Evolutionary conservation across 768 basidiomycete genomes (phyloP), one percentile per base, ranked within the genome.

Genomic region (Xerocomellus intermedius): DNA sequence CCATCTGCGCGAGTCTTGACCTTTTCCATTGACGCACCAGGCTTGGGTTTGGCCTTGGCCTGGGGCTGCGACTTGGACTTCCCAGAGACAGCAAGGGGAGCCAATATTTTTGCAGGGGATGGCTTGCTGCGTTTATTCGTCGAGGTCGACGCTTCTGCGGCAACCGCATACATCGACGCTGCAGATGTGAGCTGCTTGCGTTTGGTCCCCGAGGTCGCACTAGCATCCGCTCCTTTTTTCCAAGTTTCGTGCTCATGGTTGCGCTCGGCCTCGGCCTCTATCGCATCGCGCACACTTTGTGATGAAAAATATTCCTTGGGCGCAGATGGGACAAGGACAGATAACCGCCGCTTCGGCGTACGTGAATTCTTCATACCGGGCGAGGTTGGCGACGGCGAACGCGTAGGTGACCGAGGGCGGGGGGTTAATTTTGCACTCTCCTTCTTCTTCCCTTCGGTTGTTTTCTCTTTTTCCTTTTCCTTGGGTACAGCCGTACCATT

Each of bases 271-370:
- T 52, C 44, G 2, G 13, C 26, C 1, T 37, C 46, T 12, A 2
- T 1, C n/a, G 12, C 21, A 37, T 12, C 13, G 8, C 21, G 42
- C 24, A 19, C 21, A 14, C 54, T 42, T 24, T 54, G 63, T 8
- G 69, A 59, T 13, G 59, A 62, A 37, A 71, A 62, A 30, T 70
- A 70, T 2, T 70, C 64, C 36, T 55, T 52, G 7, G 67, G 57
- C 0, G 70, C 42, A 9, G 68, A 36, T 13, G 72, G 71, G 10
- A 73, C 48, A 2, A 72, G 19, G 10, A 74, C 72, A 12, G 67
- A 71, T 4, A 68, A 41, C 16, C 52, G 58, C 21, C 63, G 67
- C 38, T 71, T 70, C 0, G 46, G 55, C 5, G 45, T 52, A 19
- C 38, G 57, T 4, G 44, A 9, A 1, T 13, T 52, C 50, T 57